Percentiles rank a stretch among this genome's conserved stretches.
These are phyloP conservation scores for Candida sp. DNA, from an alignment of 1,139 yeast genomes.

Conservation along the genomic window DNA sequence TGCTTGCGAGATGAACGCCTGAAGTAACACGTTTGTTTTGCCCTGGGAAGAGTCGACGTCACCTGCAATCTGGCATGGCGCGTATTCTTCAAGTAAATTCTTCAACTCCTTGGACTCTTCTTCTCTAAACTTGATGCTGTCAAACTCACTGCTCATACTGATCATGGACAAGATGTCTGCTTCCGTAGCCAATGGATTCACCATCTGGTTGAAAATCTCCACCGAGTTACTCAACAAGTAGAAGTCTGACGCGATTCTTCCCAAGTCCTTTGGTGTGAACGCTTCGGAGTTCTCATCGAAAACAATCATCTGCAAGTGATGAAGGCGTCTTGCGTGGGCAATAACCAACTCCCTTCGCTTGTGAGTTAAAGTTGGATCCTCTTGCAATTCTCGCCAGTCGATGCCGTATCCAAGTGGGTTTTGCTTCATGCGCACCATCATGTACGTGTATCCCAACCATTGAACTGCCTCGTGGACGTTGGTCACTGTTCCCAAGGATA, in stretches of 20 bases:
- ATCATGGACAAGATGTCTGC: slow-evolving; percentile 92
- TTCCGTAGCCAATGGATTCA: slow-evolving; percentile 86
- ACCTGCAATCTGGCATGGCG: slow-evolving; percentile 86
- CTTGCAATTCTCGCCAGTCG: slow-evolving; percentile 81
- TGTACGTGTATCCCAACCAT: slow-evolving; percentile 96
- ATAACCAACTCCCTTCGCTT: slow-evolving; percentile 77
- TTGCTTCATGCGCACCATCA: slow-evolving; percentile 93
- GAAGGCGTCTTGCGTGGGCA: slow-evolving; percentile 82
- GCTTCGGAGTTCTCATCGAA: slow-evolving; percentile 87
- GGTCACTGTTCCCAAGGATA: slow-evolving; percentile 93
- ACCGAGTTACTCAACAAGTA: slow-evolving; percentile 85
- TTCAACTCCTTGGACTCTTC: slow-evolving; percentile 84
- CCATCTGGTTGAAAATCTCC: slow-evolving; percentile 86
- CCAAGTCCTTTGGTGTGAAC: slow-evolving; percentile 85
- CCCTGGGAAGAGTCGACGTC: slow-evolving; percentile 79
- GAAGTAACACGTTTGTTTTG: slow-evolving; percentile 86
- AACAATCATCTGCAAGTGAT: slow-evolving; percentile 88
- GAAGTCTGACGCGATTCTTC: slow-evolving; percentile 94
- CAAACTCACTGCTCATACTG: slow-evolving; percentile 95
- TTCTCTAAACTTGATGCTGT: slow-evolving; percentile 84
- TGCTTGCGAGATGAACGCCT: slow-evolving; percentile 84
- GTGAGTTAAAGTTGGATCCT: slow-evolving; percentile 81
- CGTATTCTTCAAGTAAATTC: slow-evolving; percentile 58
- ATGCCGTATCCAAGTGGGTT: slow-evolving; percentile 96
- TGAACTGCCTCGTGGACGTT: slow-evolving; percentile 93